Conservation (phyloP, 2,329 filamentous ascomycete species). For the Seiridium cupressi region DNA sequence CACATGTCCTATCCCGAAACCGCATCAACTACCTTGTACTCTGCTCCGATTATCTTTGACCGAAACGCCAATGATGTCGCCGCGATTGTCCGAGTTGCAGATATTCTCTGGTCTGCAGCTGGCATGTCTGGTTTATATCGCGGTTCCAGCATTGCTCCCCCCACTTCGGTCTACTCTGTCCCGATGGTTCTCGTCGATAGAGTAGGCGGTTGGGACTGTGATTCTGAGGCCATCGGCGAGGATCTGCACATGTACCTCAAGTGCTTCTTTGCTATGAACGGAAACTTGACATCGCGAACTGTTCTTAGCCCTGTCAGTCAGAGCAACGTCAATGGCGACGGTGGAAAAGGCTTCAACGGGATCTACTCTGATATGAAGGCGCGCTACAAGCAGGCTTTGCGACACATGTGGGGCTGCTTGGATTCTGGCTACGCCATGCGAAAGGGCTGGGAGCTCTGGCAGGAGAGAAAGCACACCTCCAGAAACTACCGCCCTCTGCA, state of each 20-base stretch:
- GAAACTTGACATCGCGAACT: conserved; percentile 62
- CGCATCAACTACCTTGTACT: conserved; percentile 62
- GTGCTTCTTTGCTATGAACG: conserved; percentile 73
- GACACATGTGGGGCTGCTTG: conserved; percentile 75
- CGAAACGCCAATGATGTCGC: conserved; percentile 69
- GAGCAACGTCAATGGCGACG: conserved; percentile 65
- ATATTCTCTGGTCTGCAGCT: conserved; percentile 70
- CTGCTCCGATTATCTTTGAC: conserved; percentile 71
- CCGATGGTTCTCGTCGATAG: conserved; percentile 65
- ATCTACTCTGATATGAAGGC: conserved; percentile 58
- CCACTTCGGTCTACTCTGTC: conserved; percentile 72
- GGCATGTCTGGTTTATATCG: conserved; percentile 68
- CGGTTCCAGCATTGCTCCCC: conserved; percentile 63
- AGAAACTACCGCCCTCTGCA: conserved; percentile 56
- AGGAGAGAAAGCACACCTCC: conserved; percentile 54
- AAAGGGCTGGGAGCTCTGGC: conserved; percentile 56
- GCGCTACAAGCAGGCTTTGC: conserved; percentile 69
- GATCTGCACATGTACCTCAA: conserved; percentile 78
- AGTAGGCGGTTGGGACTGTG: conserved; percentile 71
- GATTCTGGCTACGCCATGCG: conserved; percentile 66
- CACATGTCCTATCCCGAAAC: conserved; percentile 60
- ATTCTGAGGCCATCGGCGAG: conserved; percentile 70
- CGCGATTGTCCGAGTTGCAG: conserved; percentile 67
- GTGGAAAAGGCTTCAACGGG: conserved; percentile 51
- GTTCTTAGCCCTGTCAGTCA: conserved; percentile 70